Conservation (phyloP, 306 rosid genomes). For the Chamaecrista fasciculata region DNA sequence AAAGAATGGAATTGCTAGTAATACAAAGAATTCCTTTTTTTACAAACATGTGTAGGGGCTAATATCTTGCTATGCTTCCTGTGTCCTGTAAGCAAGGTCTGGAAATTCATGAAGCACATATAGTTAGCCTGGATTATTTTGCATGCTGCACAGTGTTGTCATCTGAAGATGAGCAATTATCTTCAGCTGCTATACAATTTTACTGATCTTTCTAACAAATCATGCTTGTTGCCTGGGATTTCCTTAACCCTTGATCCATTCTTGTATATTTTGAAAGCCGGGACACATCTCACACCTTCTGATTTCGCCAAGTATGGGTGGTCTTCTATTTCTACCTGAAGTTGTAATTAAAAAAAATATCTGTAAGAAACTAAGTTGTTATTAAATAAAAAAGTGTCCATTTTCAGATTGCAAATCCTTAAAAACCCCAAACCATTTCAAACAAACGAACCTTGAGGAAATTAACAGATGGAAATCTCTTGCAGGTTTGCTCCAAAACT, state of each 20-base stretch:
- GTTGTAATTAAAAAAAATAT: not conserved
- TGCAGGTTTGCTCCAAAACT: conserved; percentile 64
- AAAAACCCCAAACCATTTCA: not conserved
- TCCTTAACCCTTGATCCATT: conserved; percentile 80
- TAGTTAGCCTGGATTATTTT: conserved; percentile 18
- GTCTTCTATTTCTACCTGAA: conserved; percentile 84
- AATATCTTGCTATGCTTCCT: conserved; percentile 5
- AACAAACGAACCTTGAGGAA: conserved; percentile 76
- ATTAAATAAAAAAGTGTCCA: no score
- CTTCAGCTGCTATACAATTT: conserved; percentile 68
- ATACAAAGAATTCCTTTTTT: conserved; percentile 16
- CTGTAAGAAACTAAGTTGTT: not conserved
- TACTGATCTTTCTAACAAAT: conserved; percentile 71
- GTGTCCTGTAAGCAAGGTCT: conserved; percentile 15
- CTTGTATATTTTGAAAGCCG: conserved; percentile 79
- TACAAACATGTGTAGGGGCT: not conserved
- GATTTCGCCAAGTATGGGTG: conserved; percentile 75
- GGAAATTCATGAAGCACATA: conserved; percentile 16
- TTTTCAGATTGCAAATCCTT: not conserved
- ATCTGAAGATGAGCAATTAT: conserved; percentile 7
- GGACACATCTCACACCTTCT: conserved; percentile 62
- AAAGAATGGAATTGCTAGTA: conserved; percentile 16
- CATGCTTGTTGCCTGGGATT: conserved; percentile 55
- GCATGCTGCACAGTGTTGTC: conserved; percentile 13
- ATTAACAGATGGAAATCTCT: conserved; percentile 75